Percentiles rank a stretch among this genome's conserved stretches.
These are phyloP conservation scores for Boletus pseudopeckii DNA, from an alignment of 768 basidiomycete species.

Conservation along the genomic window DNA sequence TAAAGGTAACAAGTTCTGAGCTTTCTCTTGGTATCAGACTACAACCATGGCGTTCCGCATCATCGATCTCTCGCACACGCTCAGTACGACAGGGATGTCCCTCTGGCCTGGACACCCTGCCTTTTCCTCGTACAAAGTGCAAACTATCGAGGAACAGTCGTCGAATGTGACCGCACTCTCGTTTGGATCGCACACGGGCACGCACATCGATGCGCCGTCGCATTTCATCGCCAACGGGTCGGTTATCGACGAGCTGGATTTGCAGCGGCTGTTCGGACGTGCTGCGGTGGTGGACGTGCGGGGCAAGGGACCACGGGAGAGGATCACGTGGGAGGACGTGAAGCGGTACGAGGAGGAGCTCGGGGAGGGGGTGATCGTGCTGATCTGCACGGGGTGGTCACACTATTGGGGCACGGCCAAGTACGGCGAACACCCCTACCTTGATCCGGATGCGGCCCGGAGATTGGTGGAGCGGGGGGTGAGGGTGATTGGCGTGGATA, in stretches of 20 bases:
- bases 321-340: constrained; percentile 55
- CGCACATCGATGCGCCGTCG: constrained; percentile 73
- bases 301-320: constrained; percentile 39
- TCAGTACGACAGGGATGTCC: constrained; percentile 20
- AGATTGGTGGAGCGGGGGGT: constrained; percentile 50
- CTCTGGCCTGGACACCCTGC: constrained; percentile 23
- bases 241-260: constrained; percentile 53
- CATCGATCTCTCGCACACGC: constrained; percentile 25
- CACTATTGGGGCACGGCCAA: constrained; percentile 42
- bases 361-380: constrained; percentile 40
- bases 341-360: constrained; percentile 36
- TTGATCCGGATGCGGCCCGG: constrained; percentile 49
- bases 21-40: not conserved
- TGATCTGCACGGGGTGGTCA: constrained; percentile 69
- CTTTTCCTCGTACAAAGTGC: constrained; percentile 10
- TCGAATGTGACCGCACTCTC: constrained; percentile 36
- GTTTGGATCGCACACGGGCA: constrained; percentile 69
- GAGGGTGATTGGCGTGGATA: constrained; percentile 56
- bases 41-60: constrained; percentile 12
- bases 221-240: constrained; percentile 58
- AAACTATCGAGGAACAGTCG: not conserved
- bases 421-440: constrained; percentile 60
- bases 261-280: constrained; percentile 48
- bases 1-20: too few relatives aligned
- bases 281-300: constrained; percentile 54